Evolutionary conservation across 805 yeast genomes (phyloP), one percentile per base, ranked within the genome.

Genomic region (Metschnikowia noctiluminum): DNA sequence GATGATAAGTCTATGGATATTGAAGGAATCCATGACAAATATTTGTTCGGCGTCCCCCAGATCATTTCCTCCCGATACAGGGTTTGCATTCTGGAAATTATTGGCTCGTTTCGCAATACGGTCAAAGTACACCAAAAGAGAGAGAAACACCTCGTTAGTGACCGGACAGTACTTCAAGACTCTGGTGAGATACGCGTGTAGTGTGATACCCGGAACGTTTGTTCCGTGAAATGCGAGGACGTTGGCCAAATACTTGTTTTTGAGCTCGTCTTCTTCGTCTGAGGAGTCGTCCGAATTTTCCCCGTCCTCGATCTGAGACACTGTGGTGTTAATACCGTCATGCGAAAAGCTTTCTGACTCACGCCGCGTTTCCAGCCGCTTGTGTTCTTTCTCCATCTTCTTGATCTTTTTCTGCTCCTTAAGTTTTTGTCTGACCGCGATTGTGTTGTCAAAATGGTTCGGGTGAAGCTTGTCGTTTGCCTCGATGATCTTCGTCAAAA

Each of bases 151-250:
- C 64, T 94, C 98, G 67, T 92, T 92, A 2, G 99, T 91, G n/a
- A 94, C 94, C 0, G 99, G 98, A 66, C 99, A 94, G 69, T 94
- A 94, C 68, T 92, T 92, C 64, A 92, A 80, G 28, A 94, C 92
- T 62, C 99, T 82, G 38, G 89, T 80, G 51, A 94, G 76, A 64
- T 94, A 94, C 16, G 96, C 94, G 60, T 89, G 90, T 42, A 94
- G 77, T 11, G 91, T 81, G 46, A 94, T 94, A n/a, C 95, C 96
- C 1, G 99, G 99, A 9, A 94, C 85, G 62, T 92, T 95, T 50
- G 96, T 84, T 14, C 99, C 99, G 66, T 90, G 96, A 65, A 94
- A 94, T 40, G 96, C 94, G 49, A 92, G 71, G 4, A 92, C 88
- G 51, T 82, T 83, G 2, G 84, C 86, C 13, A 81, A 70, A 55